Base-by-base conservation (phyloP, 805 yeast species). In the Saccharomycopsis fodiens region DNA sequence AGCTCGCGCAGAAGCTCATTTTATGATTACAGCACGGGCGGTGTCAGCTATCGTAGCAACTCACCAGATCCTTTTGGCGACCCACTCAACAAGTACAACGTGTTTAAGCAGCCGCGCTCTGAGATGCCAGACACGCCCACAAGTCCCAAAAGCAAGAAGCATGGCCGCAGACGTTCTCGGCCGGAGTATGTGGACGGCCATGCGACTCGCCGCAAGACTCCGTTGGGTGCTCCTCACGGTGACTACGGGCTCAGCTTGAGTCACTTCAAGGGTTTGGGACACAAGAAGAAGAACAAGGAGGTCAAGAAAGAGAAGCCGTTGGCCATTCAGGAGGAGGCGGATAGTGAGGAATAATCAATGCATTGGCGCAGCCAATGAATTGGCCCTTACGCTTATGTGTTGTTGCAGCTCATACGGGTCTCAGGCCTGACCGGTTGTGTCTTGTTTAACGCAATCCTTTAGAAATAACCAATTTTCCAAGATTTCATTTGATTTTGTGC, bases 1-100 rank as follows among this genome's bases (percentile, higher is more conserved):
- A 50, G 53, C 29, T 47, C 51, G 4, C 40, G 53, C 36, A 46
- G 44, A 44, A 50, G 53, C 40, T 50, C 53, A 5, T 50, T 50
- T 16, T 50, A 50, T 22, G 53, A 50, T 29, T 50, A 47, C 41
- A 46, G 47, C 27, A 49, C 47, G 2, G 50, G 45, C 15, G 44
- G 44, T 23, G 32, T 42, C 20, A 46, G 19, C 13, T 39, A 35
- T 20, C 39, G 50, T 4, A 35, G 45, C 19, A 47, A 49, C 19
- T 39, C 48, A 4, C 50, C 52, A 12, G 50, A 49, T 30, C 45
- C 47, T 13, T 42, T 42, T 29, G 41, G 31, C 1, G 34, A 15
- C 29, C 32, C 21, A 44, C 23, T 19, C 5, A 37, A 39, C 25
- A 25, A 40, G 13, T 41, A 44, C 15, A 38, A 23, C 31, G 45